These are phyloP conservation scores for Uncinocarpus reesii DNA, from an alignment of 2,329 filamentous ascomycete species.

Conservation along the genomic window DNA sequence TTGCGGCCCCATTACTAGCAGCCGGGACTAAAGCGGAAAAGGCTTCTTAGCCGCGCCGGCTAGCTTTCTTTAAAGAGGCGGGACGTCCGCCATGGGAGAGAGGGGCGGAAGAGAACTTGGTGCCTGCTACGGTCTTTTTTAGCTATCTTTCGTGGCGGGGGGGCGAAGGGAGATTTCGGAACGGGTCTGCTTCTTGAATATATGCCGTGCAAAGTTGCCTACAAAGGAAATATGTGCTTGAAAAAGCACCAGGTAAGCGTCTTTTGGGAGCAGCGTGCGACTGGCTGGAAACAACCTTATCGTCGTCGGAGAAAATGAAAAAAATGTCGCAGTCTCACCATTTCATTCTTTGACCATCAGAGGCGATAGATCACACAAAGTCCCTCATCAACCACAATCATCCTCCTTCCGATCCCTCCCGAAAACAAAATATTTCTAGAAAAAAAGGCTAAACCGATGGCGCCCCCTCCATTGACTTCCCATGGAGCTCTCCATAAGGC, in stretches of 20 bases:
- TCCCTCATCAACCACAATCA: too few species aligned
- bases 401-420: background rate
- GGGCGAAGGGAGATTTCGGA: background rate
- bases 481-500: background rate
- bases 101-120: background rate
- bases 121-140: background rate
- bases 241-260: background rate
- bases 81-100: too few species aligned
- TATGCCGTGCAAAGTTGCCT: background rate
- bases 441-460: background rate
- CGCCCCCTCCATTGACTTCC: background rate
- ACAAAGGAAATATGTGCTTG: background rate
- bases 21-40: too few species aligned
- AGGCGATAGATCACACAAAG: too few species aligned
- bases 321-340: conserved; percentile 5
- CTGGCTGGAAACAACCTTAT: background rate
- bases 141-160: background rate
- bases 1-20: too few species aligned
- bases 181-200: background rate
- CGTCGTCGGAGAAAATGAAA: background rate
- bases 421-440: background rate
- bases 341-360: too few species aligned
- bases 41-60: too few species aligned
- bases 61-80: too few species aligned
- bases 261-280: background rate